Evolutionary conservation across 139 green algal species (phyloP).

Genomic region (Chlamydomonas sp.): DNA sequence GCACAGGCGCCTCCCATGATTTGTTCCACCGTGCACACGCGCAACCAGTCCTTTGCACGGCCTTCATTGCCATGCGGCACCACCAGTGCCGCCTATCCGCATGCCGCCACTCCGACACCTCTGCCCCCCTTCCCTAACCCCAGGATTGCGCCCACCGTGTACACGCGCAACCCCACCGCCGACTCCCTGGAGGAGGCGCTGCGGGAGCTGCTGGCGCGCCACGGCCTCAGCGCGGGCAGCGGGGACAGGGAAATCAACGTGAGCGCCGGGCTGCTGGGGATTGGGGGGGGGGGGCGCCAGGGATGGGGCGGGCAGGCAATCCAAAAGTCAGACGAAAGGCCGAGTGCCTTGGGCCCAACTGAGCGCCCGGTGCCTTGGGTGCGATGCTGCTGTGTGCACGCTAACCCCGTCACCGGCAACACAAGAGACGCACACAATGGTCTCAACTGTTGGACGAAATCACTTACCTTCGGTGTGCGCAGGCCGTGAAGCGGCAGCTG

Average conservation of each 20-base stretch:
- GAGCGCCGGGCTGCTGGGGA: background rate
- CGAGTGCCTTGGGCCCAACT: background rate
- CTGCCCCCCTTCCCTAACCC: background rate
- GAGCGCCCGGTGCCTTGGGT: background rate
- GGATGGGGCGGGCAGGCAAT: background rate
- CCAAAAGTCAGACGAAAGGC: no score
- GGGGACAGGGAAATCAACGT: constrained; percentile 31
- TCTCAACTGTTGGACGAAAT: background rate
- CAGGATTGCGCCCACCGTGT: constrained; percentile 45
- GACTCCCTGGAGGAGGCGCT: constrained; percentile 33
- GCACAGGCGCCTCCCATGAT: no score
- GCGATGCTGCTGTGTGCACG: background rate
- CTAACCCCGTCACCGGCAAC: background rate
- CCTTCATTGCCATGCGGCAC: background rate
- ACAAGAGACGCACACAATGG: background rate
- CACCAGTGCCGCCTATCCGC: background rate
- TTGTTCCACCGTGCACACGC: no score
- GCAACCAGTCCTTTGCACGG: background rate
- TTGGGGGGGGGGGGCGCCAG: background rate
- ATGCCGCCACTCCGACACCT: background rate
- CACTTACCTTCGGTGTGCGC: background rate
- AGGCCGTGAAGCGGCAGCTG: constrained; percentile 52
- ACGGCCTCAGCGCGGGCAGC: constrained; percentile 40
- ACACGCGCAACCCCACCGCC: constrained; percentile 22
- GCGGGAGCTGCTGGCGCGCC: constrained; percentile 45